Conservation (phyloP, 345 rosid species). For the Citrus glauca region DNA sequence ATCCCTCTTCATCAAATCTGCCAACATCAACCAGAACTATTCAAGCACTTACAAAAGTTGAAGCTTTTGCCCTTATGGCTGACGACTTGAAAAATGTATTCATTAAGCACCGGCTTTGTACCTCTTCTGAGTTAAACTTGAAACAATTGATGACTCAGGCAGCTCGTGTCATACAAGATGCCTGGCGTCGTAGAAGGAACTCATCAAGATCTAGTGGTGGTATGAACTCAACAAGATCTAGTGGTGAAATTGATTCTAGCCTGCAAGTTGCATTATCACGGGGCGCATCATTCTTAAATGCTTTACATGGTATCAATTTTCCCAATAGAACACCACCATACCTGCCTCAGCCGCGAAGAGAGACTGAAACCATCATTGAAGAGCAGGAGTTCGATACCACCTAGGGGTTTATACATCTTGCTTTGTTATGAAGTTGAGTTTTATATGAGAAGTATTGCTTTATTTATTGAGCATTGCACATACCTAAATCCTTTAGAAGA, state of each 20-base stretch:
- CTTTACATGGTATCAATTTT: neutral
- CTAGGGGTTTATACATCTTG: neutral
- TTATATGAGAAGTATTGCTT: neutral
- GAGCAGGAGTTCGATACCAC: neutral
- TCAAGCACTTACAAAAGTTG: neutral
- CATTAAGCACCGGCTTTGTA: neutral
- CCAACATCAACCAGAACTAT: constrained; percentile 8
- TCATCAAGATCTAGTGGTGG: neutral
- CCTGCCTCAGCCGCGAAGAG: neutral
- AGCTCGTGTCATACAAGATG: neutral
- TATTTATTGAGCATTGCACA: neutral
- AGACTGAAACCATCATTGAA: neutral
- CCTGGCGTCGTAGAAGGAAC: neutral
- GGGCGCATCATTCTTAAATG: neutral
- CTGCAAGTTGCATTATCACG: neutral
- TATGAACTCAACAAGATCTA: neutral
- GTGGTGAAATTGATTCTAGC: neutral
- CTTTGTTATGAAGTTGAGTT: neutral
- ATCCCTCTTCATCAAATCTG: neutral
- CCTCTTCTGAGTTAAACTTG: neutral
- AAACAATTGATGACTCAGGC: neutral
- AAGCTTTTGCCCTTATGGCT: neutral
- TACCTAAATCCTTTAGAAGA: no score
- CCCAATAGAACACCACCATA: neutral
- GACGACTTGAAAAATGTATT: neutral